Evolutionary conservation across 2,329 filamentous ascomycete species (phyloP).

Genomic region (Claviceps citrina): DNA sequence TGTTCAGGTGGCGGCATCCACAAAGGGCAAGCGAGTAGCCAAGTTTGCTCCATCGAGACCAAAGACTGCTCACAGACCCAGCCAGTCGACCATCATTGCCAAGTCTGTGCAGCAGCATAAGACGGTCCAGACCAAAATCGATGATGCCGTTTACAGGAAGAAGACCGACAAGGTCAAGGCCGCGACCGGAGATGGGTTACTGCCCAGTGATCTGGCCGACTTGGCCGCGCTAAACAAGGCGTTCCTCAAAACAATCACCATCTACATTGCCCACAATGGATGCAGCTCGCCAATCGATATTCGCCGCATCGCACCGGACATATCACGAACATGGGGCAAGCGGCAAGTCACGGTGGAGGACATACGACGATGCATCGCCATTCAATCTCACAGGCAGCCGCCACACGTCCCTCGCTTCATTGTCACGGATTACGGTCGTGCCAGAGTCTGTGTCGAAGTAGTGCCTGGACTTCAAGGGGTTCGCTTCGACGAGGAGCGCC

Average conservation of each 20-base stretch:
- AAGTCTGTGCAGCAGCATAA: slow-evolving; percentile 16
- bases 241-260: slow-evolving; percentile 51
- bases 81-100: slow-evolving; percentile 17
- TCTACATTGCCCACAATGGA: slow-evolving; percentile 58
- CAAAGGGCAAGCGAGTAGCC: slow-evolving; percentile 19
- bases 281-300: slow-evolving; percentile 47
- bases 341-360: slow-evolving; percentile 50
- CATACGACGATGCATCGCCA: slow-evolving; percentile 48
- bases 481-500: slow-evolving; percentile 32
- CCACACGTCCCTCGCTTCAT: slow-evolving; percentile 23
- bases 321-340: slow-evolving; percentile 59
- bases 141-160: slow-evolving; percentile 20
- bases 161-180: slow-evolving; percentile 15
- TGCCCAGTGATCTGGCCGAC: slow-evolving; percentile 40
- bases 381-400: slow-evolving; percentile 30
- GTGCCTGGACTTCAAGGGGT: slow-evolving; percentile 20
- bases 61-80: slow-evolving; percentile 17
- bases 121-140: slow-evolving; percentile 21
- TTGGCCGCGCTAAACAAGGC: slow-evolving; percentile 48
- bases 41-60: slow-evolving; percentile 16
- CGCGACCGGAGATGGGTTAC: slow-evolving; percentile 11
- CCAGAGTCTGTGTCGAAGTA: slow-evolving; percentile 44
- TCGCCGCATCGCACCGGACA: slow-evolving; percentile 41
- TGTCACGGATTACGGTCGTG: slow-evolving; percentile 36
- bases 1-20: background rate